These are phyloP conservation scores for Ambrosia trifida DNA, from an alignment of 129 eudicot species.

Conservation along the genomic window DNA sequence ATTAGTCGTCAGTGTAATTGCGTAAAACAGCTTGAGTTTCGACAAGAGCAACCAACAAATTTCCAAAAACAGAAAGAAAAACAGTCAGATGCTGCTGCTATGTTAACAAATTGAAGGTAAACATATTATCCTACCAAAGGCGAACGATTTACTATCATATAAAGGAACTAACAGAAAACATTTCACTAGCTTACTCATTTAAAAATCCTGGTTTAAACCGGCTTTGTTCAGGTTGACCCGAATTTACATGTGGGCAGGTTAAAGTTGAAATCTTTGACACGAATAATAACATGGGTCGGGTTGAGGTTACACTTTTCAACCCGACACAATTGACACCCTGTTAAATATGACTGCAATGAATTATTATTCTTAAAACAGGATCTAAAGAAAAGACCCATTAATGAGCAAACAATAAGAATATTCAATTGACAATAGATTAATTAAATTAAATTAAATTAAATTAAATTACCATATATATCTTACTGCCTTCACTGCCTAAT, in stretches of 20 bases:
- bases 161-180: not conserved
- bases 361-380: constrained; percentile 1
- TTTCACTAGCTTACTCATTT: constrained; percentile 13
- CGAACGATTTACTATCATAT: not conserved
- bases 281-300: too few species aligned
- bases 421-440: not conserved
- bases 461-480: constrained; percentile 64
- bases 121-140: constrained; percentile 19
- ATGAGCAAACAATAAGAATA: not conserved
- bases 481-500: constrained; percentile 78
- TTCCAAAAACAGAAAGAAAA: constrained; percentile 18
- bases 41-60: constrained; percentile 20
- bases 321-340: too few species aligned
- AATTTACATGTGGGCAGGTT: too few species aligned
- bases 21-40: constrained; percentile 26
- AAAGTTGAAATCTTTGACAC: too few species aligned
- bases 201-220: too few species aligned
- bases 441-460: too few species aligned
- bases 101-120: constrained; percentile 12
- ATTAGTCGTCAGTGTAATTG: constrained; percentile 9
- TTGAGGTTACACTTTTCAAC: too few species aligned
- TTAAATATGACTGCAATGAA: not conserved
- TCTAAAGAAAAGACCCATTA: constrained; percentile 13
- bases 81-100: constrained; percentile 1
- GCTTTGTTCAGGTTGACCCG: too few species aligned